Percentiles rank a stretch among this genome's conserved stretches.
Evolutionary conservation across 495 filamentous ascomycete species (phyloP).

Genomic region (Xylaria cubensis): DNA sequence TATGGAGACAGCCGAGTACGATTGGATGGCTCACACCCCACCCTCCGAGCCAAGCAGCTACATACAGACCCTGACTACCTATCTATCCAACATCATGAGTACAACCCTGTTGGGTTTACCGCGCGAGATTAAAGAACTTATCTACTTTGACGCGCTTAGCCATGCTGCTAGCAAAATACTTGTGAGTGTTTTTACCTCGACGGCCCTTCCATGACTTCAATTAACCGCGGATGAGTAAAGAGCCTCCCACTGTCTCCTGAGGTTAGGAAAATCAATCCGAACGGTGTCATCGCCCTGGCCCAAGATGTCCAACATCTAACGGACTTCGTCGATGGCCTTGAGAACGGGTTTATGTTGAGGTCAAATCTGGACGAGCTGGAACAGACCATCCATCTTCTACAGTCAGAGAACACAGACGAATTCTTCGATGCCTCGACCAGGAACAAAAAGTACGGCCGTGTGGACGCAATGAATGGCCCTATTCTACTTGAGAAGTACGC

Average conservation of each 20-base stretch:
- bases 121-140: conserved; percentile 92
- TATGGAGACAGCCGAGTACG: conserved; percentile 94
- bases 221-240: conserved; percentile 44
- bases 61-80: conserved; percentile 90
- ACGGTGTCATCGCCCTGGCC: conserved; percentile 79
- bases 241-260: conserved; percentile 80
- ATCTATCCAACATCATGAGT: conserved; percentile 96
- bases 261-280: conserved; percentile 84
- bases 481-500: conserved; percentile 85
- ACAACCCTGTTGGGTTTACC: conserved; percentile 90
- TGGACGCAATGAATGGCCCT: conserved; percentile 88
- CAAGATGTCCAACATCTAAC: conserved; percentile 83
- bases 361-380: conserved; percentile 90
- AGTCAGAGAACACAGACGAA: conserved; percentile 86
- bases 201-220: not conserved
- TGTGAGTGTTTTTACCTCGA: conserved; percentile 49
- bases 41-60: conserved; percentile 82
- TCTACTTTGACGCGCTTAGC: conserved; percentile 94
- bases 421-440: conserved; percentile 88
- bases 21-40: conserved; percentile 77
- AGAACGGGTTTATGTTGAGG: conserved; percentile 75
- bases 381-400: conserved; percentile 86
- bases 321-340: conserved; percentile 82
- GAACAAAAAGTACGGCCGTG: conserved; percentile 90
- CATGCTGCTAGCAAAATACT: conserved; percentile 90